Percentiles rank a stretch among this genome's conserved stretches.
These are phyloP conservation scores for Aspergillus avenaceus DNA, from an alignment of 495 filamentous ascomycete species.

Conservation along the genomic window DNA sequence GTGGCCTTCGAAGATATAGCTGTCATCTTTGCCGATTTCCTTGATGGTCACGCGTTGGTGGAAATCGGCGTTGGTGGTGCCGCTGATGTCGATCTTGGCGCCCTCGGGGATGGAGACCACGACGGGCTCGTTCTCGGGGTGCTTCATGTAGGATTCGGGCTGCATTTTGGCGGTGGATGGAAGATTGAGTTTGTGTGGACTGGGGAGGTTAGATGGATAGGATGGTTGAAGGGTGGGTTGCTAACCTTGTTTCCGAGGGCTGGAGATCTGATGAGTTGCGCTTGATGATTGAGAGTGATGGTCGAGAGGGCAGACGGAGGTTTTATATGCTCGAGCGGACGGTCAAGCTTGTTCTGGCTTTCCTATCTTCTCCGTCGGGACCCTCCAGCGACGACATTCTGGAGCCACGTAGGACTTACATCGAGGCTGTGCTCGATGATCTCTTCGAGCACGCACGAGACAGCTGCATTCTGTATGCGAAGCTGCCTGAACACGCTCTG, in stretches of 20 bases:
- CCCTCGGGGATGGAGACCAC: background rate
- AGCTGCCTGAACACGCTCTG: background rate
- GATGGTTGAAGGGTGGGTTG: too few relatives aligned
- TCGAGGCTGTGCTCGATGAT: background rate
- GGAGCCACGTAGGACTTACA: background rate
- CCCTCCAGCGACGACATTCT: background rate
- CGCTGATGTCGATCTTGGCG: background rate
- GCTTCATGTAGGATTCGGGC: background rate
- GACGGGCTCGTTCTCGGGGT: background rate
- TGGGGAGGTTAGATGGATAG: background rate
- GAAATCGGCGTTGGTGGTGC: background rate
- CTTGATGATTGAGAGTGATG: too few relatives aligned
- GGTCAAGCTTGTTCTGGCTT: background rate
- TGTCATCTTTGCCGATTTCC: background rate
- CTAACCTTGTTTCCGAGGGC: too few relatives aligned
- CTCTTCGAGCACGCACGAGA: background rate
- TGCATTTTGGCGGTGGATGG: background rate
- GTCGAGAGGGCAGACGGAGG: background rate
- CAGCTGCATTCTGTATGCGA: background rate
- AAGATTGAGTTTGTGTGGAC: background rate
- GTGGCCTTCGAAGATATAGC: background rate
- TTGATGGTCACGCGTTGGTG: slow-evolving; percentile 1
- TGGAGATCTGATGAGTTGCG: too few relatives aligned
- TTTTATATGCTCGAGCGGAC: background rate
- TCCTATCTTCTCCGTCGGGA: too few relatives aligned